Evolutionary conservation across 2,329 filamentous ascomycete genomes (phyloP).

Genomic region (Mollisia scopiformis): DNA sequence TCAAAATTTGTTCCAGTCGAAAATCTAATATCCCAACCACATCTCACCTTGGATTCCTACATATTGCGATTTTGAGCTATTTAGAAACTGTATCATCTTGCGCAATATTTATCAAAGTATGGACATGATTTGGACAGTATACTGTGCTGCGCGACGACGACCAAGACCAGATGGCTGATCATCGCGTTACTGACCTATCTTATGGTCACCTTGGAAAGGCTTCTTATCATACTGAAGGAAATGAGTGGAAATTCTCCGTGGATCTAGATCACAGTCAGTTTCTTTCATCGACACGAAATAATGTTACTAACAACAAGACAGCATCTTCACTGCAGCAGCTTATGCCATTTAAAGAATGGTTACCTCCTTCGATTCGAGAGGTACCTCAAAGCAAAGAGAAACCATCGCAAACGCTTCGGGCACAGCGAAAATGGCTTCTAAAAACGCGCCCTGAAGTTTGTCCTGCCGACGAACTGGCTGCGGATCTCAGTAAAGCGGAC

Average conservation of each 20-base stretch:
- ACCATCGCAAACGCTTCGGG: constrained; percentile 10
- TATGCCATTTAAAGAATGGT: constrained; percentile 28
- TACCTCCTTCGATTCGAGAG: constrained; percentile 28
- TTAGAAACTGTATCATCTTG: neutral
- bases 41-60: neutral
- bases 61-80: neutral
- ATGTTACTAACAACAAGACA: constrained; percentile 20
- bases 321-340: constrained; percentile 31
- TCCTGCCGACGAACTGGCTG: constrained; percentile 22
- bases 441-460: constrained; percentile 31
- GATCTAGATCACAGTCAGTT: constrained; percentile 21
- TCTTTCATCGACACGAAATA: neutral
- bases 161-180: constrained; percentile 53
- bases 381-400: constrained; percentile 9
- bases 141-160: constrained; percentile 19
- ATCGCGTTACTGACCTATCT: constrained; percentile 48
- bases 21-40: neutral
- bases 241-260: constrained; percentile 36
- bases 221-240: constrained; percentile 43
- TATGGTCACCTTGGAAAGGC: constrained; percentile 56
- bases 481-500: constrained; percentile 2
- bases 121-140: constrained; percentile 28
- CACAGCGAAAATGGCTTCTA: constrained; percentile 29
- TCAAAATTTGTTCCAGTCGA: neutral
- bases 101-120: neutral